phyloP scores from a whole-genome alignment of 192 early-diverging fungal species.

The Chytriomyces hyalinus region DNA sequence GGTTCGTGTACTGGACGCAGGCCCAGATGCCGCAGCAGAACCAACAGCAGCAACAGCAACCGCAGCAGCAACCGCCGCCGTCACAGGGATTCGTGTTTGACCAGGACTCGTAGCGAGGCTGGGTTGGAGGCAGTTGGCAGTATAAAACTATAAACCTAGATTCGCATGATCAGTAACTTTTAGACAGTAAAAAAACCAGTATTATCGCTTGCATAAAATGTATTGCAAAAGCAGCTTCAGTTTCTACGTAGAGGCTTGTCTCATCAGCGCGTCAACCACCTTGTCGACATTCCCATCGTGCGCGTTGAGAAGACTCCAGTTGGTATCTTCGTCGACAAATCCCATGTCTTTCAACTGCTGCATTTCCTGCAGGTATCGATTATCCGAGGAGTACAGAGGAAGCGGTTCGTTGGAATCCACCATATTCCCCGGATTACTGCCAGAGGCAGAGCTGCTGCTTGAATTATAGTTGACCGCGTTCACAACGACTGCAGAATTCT shows the following conservation, averaged over 20 bases:
- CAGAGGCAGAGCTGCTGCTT: neutral
- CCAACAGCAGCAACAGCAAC: neutral
- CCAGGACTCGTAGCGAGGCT: neutral
- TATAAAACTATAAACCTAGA: neutral
- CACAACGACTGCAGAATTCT: neutral
- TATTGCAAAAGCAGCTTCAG: neutral
- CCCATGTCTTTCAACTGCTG: constrained; percentile 34
- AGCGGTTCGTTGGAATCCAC: neutral
- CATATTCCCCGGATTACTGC: neutral
- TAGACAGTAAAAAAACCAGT: neutral
- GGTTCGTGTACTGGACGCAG: neutral
- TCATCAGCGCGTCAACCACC: constrained; percentile 24
- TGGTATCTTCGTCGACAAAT: constrained; percentile 24
- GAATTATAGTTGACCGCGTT: neutral
- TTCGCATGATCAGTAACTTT: neutral
- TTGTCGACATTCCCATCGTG: constrained; percentile 19
- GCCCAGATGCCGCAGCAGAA: neutral
- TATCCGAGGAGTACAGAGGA: neutral
- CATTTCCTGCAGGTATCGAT: constrained; percentile 13
- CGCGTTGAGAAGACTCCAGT: constrained; percentile 4
- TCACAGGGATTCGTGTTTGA: neutral
- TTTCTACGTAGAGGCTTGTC: neutral
- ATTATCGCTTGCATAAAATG: neutral
- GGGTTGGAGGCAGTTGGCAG: no score
- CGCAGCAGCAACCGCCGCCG: neutral